Evolutionary conservation across 2,329 filamentous ascomycete genomes (phyloP), one percentile per base, ranked within the genome.

Genomic region (Ceratocystis albifundus): DNA sequence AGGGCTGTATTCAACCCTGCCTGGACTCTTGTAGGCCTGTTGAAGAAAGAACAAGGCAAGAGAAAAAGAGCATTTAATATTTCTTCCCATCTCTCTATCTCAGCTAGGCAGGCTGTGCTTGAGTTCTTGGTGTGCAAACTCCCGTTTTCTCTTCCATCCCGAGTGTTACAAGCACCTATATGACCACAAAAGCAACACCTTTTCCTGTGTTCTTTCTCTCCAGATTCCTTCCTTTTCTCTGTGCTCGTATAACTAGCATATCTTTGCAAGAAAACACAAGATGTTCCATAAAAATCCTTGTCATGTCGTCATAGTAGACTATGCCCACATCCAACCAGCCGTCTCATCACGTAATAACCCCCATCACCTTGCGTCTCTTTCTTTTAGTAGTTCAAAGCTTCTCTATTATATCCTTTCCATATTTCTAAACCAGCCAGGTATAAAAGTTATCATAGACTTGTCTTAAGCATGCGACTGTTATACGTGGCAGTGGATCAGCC

Each of bases 241-340:
- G 17, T 48, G 46, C 17, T 22, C 46, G 20, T 48, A 22, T 48
- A 48, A 17, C 20, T 22, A 17, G 46, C 8, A 22, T 3, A 10
- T 3, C 0, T 10, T 50, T 50, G 48, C 48, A 25, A 48, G 6
- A 48, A 48, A 22, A 20, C n/a, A 48, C 8, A n/a, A 48, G 46
- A 12, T 41, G 36, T 15, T 41, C 36, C 36, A 41, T 41, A 15
- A 53, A 53, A 59, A 32, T 36, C 28, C 55, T 17, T 28, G 25
- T 17, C 55, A 59, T 59, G 55, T 59, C 55, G 55, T 59, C 55
- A 59, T 59, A 53, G 22, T 53, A 53, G n/a, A 22, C 48, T 22
- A 25, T 53, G 48, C 20, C 20, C 20, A 15, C 8, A 15, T 2
- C 28, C n/a, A 7, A 53, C 48, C 20, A n/a, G 28, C 28, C 55